Evolutionary conservation across 2,329 filamentous ascomycete species (phyloP), one percentile per base, ranked within the genome.

Genomic region (Mariannaea elegans): DNA sequence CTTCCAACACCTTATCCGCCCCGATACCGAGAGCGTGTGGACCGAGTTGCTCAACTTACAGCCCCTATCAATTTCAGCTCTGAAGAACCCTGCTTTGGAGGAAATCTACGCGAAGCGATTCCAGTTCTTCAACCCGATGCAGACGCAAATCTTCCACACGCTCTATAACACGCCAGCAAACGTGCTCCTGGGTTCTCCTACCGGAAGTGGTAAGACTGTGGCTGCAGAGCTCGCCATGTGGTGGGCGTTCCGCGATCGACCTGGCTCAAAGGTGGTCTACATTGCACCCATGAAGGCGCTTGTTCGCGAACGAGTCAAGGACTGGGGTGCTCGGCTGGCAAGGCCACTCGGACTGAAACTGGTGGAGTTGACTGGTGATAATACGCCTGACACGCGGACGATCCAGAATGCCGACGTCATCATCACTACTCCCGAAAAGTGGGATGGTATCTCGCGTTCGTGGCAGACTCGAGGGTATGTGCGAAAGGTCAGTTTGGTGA

Each of bases 251-350:
- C 88, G 94, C 13, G 94, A 97, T 73, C 90, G 90, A 49, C 95
- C 95, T 1, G 93, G 94, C 3, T 97, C 93, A 3, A 99, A 99
- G 78, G 94, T 99, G 2, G 95, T 99, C 12, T 99, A 99, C 75
- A 98, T 99, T 73, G 95, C 95, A 2, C 96, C 96, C 0, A 99
- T 99, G 96, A 99, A 99, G 77, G 96, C 96, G 0, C 87, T 99
- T 29, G 95, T 99, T 18, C 92, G 95, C 3, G 95, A 99, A 76
- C 88, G 95, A 77, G 94, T 99, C 23, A 91, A 97, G 71, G 96
- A 99, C 73, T 99, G 95, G 96, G 87, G 91, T 12, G 86, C 86
- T 59, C 88, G 95, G 14, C 84, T 99, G 31, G 92, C 93, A 1
- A 82, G 83, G 1, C 92, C 93, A 1, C 88, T 98, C 80, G 93